Evolutionary conservation across 2,329 filamentous ascomycete genomes (phyloP).

Genomic region (Aspergillus floridensis): DNA sequence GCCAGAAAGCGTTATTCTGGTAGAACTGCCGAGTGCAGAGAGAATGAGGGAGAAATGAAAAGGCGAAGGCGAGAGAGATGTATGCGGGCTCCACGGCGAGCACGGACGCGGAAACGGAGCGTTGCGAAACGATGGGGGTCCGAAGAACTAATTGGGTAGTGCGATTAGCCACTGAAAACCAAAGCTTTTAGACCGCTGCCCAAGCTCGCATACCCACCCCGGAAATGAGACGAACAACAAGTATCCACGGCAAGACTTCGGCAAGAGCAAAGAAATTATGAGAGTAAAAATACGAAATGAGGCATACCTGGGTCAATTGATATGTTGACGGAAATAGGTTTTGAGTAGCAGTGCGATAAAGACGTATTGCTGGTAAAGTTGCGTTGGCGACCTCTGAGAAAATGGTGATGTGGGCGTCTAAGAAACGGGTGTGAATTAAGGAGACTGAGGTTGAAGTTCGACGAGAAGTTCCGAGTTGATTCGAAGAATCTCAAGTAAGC

Average conservation of each 20-base stretch:
- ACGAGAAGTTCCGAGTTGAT: conserved; percentile 9
- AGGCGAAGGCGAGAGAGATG: conserved; percentile 15
- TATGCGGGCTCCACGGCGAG: conserved; percentile 25
- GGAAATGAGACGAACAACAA: conserved; percentile 10
- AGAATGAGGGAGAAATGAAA: conserved; percentile 13
- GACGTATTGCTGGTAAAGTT: neutral
- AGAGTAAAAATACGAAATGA: neutral
- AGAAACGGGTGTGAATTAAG: neutral
- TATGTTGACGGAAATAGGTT: neutral
- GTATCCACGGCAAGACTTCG: conserved; percentile 4
- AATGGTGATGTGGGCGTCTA: neutral
- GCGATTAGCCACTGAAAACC: conserved; percentile 27
- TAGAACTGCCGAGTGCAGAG: neutral
- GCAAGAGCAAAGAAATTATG: conserved; percentile 1
- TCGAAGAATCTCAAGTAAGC: conserved; percentile 17
- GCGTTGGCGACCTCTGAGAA: conserved; percentile 6
- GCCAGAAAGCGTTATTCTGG: neutral
- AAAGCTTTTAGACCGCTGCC: conserved; percentile 19
- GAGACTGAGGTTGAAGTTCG: neutral
- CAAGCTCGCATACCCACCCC: conserved; percentile 20
- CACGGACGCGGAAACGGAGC: conserved; percentile 25
- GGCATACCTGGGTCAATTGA: neutral
- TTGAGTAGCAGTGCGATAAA: too few species aligned
- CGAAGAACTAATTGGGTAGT: conserved; percentile 25
- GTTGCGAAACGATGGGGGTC: conserved; percentile 23